Percentiles rank a stretch among this genome's conserved stretches.
Evolutionary conservation across 1,284 basidiomycete species (phyloP).

Genomic region (Erythrobasidium hasegawianum): DNA sequence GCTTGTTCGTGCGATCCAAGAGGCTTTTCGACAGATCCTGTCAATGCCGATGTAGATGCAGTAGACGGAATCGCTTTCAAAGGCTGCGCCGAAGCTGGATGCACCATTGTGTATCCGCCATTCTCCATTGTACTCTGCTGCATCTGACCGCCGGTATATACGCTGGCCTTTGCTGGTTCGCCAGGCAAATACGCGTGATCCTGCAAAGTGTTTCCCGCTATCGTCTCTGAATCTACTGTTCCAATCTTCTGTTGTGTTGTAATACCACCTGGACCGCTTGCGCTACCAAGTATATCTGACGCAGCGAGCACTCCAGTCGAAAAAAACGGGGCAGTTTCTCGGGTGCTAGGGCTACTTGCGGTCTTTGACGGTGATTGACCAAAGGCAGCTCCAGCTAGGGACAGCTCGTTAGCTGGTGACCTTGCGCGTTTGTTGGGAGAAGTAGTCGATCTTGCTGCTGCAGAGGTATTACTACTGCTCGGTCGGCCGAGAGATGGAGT

Average conservation of each 20-base stretch:
- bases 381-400: not conserved
- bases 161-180: too few species aligned
- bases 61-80: too few species aligned
- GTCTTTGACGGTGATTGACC: not conserved
- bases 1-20: slow-evolving; percentile 8
- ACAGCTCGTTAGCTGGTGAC: slow-evolving; percentile 1
- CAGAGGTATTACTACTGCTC: not conserved
- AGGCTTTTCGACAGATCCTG: not conserved
- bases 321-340: not conserved
- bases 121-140: too few species aligned
- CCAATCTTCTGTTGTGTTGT: not conserved
- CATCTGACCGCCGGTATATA: too few species aligned
- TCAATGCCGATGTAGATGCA: too few species aligned
- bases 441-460: not conserved
- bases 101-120: too few species aligned
- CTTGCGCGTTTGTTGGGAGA: not conserved
- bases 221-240: too few species aligned
- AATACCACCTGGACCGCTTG: not conserved
- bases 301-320: not conserved
- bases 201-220: too few species aligned
- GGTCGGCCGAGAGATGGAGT: slow-evolving; percentile 1
- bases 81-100: too few species aligned
- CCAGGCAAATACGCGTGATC: too few species aligned
- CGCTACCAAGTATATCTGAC: not conserved
- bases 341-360: not conserved